Base-by-base conservation (phyloP, 2,329 filamentous ascomycete genomes). In the Trichothecium sympodiale region DNA sequence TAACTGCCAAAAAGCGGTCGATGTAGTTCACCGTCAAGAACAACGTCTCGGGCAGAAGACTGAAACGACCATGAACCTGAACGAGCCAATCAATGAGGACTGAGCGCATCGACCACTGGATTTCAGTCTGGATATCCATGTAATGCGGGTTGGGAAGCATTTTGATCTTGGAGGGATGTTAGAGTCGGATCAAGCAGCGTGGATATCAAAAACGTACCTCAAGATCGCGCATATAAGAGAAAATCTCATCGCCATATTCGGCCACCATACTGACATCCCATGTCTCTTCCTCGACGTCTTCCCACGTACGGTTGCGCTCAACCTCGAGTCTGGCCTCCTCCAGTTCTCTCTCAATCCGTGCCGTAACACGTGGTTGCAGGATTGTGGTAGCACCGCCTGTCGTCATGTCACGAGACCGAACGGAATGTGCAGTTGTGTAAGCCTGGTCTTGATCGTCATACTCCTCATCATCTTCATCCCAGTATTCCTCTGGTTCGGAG, bases 61-160 rank as follows among this genome's bases (percentile, higher is more conserved):
- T 77, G 63, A 98, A 98, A 26, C 91, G 84, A 48, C 80, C 77
- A 56, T 98, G 91, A 20, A 98, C 91, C 57, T 98, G 88, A 32
- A 96, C 83, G 30, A 98, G 71, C 91, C 91, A 98, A 59, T 96
- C 91, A 79, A 98, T 93, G 37, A 98, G 70, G 16, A 96, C 86
- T 5, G 87, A 82, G 32, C 91, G 85, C 91, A 96, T 98, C 3
- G 88, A 94, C 91, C 91, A 98, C 55, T 94, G 85, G 38, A 98
- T 93, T 59, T 96, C 89, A n/a, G 82, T 80, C 57, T 98, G 91
- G 46, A 83, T 79, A 43, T 94, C 86, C 89, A 98, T 98, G 67
- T 98, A 98, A 55, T 91, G 77, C 4, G 86, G 71, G 51, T 91
- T 88, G 2, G 91, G 91, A 29, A 88, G 69, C 76, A 95, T 83